Base-by-base conservation (phyloP, 495 filamentous ascomycete species). In the Lasiosphaeris hirsuta region DNA sequence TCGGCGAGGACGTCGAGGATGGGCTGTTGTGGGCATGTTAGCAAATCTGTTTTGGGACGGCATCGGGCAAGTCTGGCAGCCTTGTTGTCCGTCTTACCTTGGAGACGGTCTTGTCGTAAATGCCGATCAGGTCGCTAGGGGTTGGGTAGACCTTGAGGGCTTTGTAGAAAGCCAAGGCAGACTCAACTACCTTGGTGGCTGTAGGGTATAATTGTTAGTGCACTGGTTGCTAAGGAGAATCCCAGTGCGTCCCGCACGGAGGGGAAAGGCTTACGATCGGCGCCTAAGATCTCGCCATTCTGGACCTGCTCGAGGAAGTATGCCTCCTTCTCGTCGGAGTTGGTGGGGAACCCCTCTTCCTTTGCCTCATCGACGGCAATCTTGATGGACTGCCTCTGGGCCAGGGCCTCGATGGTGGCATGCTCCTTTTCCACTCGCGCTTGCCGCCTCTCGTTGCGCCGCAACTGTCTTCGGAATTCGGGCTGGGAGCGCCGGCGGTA, bases 131-230 rank as follows among this genome's bases (percentile, higher is more conserved):
- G 66, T 97, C 94, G 65, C 85, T 82, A 7, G 94, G 94, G 60
- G 90, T 86, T 8, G 94, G 94, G 75, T 98, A 98, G 37, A 98
- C 94, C 81, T 97, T 98, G 64, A 98, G 81, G 39, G 94, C 94
- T 81, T 89, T 92, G 84, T 96, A 98, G 76, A 98, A 97, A 73
- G 87, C 88, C 51, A 97, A 79, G 23, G 95, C 92, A 46, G 95
- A 90, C 46, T 97, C 92, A 35, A 96, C 62, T 37, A 83, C 83
- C 63, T 88, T 83, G 56, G 83, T 73, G 59, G 87, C 90, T 94
- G 67, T 55, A 59, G 10, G 13, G 30, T 11, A 30, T 30, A 30
- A 30, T 5, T 30, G 23, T 30, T 10, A 34, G 10, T 34, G 15
- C 11, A 9, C 37, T 45, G 54, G 54, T 39, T 52, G 51, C 15